phyloP scores from a whole-genome alignment of 2,329 filamentous ascomycete genomes.

The Scedosporium aurantiacum region DNA sequence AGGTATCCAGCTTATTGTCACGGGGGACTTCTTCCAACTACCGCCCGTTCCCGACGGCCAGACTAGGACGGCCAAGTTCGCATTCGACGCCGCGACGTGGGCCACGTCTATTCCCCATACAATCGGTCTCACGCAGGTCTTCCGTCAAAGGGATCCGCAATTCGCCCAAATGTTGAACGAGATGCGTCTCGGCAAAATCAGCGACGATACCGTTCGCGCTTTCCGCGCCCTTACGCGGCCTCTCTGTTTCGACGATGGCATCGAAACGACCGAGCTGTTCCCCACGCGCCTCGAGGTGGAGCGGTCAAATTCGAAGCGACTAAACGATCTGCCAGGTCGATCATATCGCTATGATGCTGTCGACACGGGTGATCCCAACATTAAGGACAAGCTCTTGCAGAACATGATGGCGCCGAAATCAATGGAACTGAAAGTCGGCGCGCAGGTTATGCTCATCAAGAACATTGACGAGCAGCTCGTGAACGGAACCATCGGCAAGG shows the following conservation, averaged over 20 bases:
- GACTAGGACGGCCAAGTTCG: constrained; percentile 63
- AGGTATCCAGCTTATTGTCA: constrained; percentile 90
- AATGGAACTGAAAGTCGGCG: constrained; percentile 76
- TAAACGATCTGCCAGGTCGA: constrained; percentile 61
- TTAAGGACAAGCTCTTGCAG: constrained; percentile 65
- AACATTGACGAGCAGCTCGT: constrained; percentile 91
- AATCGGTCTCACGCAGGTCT: constrained; percentile 88
- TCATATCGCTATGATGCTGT: constrained; percentile 57
- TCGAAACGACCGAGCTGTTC: constrained; percentile 72
- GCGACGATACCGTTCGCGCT: constrained; percentile 59
- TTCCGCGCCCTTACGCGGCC: constrained; percentile 67
- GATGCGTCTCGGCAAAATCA: constrained; percentile 82
- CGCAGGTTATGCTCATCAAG: constrained; percentile 99
- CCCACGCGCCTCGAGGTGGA: constrained; percentile 88
- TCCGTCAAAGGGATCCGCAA: constrained; percentile 80
- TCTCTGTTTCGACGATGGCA: constrained; percentile 60
- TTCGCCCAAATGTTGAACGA: constrained; percentile 97
- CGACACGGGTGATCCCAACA: constrained; percentile 62
- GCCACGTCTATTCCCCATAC: constrained; percentile 87
- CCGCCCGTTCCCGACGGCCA: constrained; percentile 80
- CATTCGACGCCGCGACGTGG: constrained; percentile 90
- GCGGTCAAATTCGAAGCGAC: constrained; percentile 64
- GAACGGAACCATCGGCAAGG: constrained; percentile 85
- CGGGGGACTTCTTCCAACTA: constrained; percentile 94
- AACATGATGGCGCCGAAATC: constrained; percentile 88